Conservation (phyloP, 2,329 filamentous ascomycete species). For the Aciculosporium take region DNA sequence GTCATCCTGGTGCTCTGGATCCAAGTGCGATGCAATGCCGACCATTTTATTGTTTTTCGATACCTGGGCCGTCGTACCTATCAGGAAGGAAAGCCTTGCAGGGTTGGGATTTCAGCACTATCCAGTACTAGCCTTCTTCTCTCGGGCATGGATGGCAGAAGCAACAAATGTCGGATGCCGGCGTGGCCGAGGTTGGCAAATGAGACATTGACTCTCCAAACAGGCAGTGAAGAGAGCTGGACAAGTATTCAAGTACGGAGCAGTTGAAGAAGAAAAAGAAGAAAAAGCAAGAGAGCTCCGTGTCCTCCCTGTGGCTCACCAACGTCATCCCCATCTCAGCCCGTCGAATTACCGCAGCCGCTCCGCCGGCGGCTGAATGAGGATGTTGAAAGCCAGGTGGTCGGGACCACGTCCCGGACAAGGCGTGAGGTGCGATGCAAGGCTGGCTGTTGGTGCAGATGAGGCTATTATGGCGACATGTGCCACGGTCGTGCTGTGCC, state of each 20-base stretch:
- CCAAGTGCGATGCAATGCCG: background rate
- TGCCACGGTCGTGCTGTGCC: background rate
- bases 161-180: background rate
- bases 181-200: background rate
- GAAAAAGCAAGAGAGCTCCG: background rate
- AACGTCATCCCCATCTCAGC: background rate
- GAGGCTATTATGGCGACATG: constrained; percentile 1
- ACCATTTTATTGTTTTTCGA: background rate
- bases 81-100: too few relatives aligned
- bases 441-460: background rate
- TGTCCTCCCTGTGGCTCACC: background rate
- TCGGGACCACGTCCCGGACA: background rate
- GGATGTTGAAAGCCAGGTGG: constrained; percentile 1
- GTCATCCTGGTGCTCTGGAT: background rate
- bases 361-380: constrained; percentile 1
- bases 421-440: background rate
- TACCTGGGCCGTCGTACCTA: too few relatives aligned
- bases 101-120: too few relatives aligned
- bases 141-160: background rate
- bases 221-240: background rate
- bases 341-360: background rate
- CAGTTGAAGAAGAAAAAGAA: background rate
- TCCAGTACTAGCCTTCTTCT: background rate
- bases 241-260: background rate
- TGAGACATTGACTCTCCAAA: constrained; percentile 4